Evolutionary conservation across 768 basidiomycete species (phyloP), one percentile per base, ranked within the genome.

Genomic region (Termitomyces heimii): DNA sequence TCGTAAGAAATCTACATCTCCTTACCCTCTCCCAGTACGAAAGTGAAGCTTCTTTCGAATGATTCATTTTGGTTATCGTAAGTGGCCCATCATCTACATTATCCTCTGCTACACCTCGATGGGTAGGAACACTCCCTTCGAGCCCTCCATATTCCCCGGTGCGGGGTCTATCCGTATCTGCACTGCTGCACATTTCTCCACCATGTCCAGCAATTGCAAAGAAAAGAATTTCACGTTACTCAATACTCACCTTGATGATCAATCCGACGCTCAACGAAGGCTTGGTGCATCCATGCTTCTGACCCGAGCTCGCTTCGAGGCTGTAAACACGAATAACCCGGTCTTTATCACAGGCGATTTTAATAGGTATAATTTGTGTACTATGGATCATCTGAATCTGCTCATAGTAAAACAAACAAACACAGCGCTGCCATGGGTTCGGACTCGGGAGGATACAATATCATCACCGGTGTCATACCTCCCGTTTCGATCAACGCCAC

Each of bases 31-130:
- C 13, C 8, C 29, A 43, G 42, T 24, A 60, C 55, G 1, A 68
- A 70, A 35, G 62, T 81, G 44, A 67, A 65, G 9, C 68, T 79
- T 7, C 61, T 76, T 22, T 66, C 68, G 1, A 73, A 72, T 53
- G 81, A 82, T 60, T 76, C 75, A 10, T 83, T 83, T 66, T 83
- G 82, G 82, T 73, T 81, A 34, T 82, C 82, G 78, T 79, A 65
- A 59, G 78, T 67, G 24, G 32, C 22, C 37, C 20, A 29, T 44
- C 7, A 45, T 34, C 48, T 40, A 13, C 28, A 28, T 14, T n/a
- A 14, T 13, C 26, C 9, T 28, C 26, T 29, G 26, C 26, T 20
- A 20, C 2, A 40, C 10, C 37, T 40, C 6, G 1, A 14, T 29
- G 8, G n/a, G 12, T 29, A 79, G 79, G 13, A 66, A 77, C 51